These are phyloP conservation scores for Hortaea werneckii DNA, from an alignment of 2,329 filamentous ascomycete species.

Conservation along the genomic window DNA sequence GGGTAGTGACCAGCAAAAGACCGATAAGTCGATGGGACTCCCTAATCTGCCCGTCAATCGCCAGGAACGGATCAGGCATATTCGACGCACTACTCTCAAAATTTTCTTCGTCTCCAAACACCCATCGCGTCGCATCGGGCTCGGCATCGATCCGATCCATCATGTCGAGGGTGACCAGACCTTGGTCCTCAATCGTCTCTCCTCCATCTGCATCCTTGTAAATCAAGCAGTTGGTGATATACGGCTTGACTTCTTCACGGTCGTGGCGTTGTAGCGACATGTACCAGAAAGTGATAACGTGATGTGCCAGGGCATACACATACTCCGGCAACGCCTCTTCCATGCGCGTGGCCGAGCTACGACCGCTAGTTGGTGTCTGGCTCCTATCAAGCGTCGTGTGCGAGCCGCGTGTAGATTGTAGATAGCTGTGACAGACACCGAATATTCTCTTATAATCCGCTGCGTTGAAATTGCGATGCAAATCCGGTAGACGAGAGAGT, in stretches of 20 bases:
- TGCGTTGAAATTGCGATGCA: constrained; percentile 80
- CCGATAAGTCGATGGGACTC: constrained; percentile 64
- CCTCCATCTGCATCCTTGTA: constrained; percentile 68
- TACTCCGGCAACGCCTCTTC: constrained; percentile 41
- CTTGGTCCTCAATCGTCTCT: constrained; percentile 78
- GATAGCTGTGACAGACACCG: constrained; percentile 85
- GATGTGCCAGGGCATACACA: constrained; percentile 85
- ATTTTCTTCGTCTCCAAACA: constrained; percentile 9
- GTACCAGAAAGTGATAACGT: constrained; percentile 97
- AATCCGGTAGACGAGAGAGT: constrained; percentile 69
- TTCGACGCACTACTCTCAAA: not conserved
- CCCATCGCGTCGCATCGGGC: not conserved
- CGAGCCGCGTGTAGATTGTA: constrained; percentile 67
- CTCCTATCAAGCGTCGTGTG: constrained; percentile 12
- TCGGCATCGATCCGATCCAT: constrained; percentile 26
- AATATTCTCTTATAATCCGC: constrained; percentile 89
- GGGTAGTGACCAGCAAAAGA: constrained; percentile 63
- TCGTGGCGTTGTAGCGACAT: constrained; percentile 77
- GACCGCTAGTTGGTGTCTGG: constrained; percentile 16
- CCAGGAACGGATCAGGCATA: constrained; percentile 40
- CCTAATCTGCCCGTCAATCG: constrained; percentile 55
- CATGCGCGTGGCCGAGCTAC: constrained; percentile 15
- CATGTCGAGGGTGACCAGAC: constrained; percentile 85
- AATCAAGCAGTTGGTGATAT: constrained; percentile 76
- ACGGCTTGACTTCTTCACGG: constrained; percentile 71